Percentiles rank a stretch among this genome's conserved stretches.
Evolutionary conservation across 306 rosid genomes (phyloP).

Genomic region (Inga leiocalycina): DNA sequence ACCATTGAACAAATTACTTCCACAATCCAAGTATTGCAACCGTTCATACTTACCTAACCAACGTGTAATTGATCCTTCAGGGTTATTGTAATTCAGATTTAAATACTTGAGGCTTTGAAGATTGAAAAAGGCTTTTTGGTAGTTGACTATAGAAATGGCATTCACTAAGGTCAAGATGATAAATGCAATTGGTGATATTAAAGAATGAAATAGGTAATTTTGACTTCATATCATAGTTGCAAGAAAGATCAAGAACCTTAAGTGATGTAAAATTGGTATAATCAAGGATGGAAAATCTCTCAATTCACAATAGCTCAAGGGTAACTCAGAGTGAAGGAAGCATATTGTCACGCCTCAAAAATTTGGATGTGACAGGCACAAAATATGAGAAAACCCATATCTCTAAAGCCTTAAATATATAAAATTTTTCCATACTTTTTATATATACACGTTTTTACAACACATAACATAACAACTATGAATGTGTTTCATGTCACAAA

Average conservation of each 20-base stretch:
- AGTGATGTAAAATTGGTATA: background rate
- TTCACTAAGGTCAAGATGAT: background rate
- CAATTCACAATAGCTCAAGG: background rate
- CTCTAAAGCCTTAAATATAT: no score
- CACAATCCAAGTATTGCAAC: background rate
- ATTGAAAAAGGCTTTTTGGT: background rate
- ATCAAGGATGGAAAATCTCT: background rate
- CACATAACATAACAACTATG: no score
- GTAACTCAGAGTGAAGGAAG: background rate
- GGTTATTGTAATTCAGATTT: background rate
- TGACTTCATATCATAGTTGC: accelerated
- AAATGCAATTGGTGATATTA: background rate
- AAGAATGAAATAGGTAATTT: background rate
- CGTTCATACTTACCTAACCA: background rate
- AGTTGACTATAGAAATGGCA: background rate
- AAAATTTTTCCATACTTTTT: no score
- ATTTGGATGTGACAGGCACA: no score
- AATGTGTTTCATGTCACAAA: no score
- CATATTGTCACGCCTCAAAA: background rate
- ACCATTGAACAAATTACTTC: background rate
- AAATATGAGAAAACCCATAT: no score
- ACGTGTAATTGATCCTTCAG: background rate
- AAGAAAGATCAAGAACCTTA: background rate
- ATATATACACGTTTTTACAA: no score
- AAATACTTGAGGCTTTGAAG: background rate